phyloP scores from a whole-genome alignment of 2,329 filamentous ascomycete species.

The Pestalotiopsis fici region DNA sequence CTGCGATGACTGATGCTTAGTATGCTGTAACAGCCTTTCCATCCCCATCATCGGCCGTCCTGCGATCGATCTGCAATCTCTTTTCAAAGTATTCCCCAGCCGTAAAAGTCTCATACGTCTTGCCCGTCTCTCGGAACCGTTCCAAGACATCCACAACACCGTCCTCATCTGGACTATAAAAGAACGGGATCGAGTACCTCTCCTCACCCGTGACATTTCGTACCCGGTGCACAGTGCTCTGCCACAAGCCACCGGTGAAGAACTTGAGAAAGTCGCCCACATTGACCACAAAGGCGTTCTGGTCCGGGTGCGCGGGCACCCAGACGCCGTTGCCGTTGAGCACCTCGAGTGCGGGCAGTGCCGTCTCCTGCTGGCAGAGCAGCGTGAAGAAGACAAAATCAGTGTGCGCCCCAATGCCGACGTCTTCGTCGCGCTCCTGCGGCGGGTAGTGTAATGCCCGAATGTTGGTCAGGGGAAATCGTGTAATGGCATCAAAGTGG shows the following conservation, averaged over 20 bases:
- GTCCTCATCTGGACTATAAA: constrained; percentile 10
- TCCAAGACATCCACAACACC: constrained; percentile 8
- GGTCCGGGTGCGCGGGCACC: constrained; percentile 6
- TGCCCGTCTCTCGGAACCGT: constrained; percentile 1
- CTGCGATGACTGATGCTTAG: not conserved
- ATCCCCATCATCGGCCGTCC: constrained; percentile 7
- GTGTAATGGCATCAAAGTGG: constrained; percentile 7
- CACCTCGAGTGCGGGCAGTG: constrained; percentile 8
- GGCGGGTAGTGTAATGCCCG: constrained; percentile 11
- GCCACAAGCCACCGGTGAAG: constrained; percentile 6
- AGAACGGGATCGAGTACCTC: constrained; percentile 12
- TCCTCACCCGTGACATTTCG: constrained; percentile 10
- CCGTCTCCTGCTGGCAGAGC: constrained; percentile 8
- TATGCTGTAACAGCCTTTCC: not conserved
- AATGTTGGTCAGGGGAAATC: constrained; percentile 10
- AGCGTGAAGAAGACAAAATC: constrained; percentile 11
- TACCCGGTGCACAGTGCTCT: constrained; percentile 10
- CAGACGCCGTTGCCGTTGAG: constrained; percentile 9
- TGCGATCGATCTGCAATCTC: constrained; percentile 12
- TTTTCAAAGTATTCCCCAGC: constrained; percentile 11
- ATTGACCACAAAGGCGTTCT: constrained; percentile 9
- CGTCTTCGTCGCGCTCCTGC: constrained; percentile 7
- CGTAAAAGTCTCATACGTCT: constrained; percentile 10
- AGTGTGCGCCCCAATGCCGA: constrained; percentile 12
- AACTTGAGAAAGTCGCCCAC: constrained; percentile 12